Base-by-base conservation (phyloP, 2,329 filamentous ascomycete genomes). In the Pseudocercospora cruenta region DNA sequence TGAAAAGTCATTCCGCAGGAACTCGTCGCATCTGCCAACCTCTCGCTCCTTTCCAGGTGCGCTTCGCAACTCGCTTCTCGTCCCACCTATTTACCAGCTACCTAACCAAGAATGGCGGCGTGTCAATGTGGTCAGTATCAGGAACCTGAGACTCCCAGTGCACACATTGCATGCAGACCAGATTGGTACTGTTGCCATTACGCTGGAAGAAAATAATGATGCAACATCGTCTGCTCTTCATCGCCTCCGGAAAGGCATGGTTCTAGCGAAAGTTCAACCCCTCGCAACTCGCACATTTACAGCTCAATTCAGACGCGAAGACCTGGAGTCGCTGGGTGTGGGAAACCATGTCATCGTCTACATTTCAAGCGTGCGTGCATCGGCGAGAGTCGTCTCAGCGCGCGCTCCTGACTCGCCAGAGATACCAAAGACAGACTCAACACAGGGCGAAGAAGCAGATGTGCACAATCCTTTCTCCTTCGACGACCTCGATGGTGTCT, bases 61-160 rank as follows among this genome's bases (percentile, higher is more conserved):
- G 0, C 67, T 83, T 16, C 75, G 78, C 24, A 69, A 68, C 22
- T 68, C 72, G 31, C 72, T 74, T 51, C 64, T 76, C 8, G 53
- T 28, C 4, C 68, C 70, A 5, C 66, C 67, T 10, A 62, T 67
- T 24, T 75, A 74, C 53, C 69, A 71, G 33, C 63, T 73, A 2
- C 71, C 75, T 1, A 70, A 67, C 70, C 87, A 84, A 16, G 90
- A 92, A 78, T 98, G 94, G 94, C 88, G 92, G 68, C 84, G 85
- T 24, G 93, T 94, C 5, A 89, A 86, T 51, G 88, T 98, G 61
- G 89, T 92, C 53, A 98, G 94, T 72, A 89, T 97, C 51, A 90
- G 94, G 22, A 96, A 97, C 72, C 83, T 99, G 8, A 88, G 94
- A 4, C 83, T 97, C 2, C 92, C 94, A 0, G 93, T 97, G 0